Evolutionary conservation across 2,329 filamentous ascomycete species (phyloP).

Genomic region (Hypoxylon sp.): DNA sequence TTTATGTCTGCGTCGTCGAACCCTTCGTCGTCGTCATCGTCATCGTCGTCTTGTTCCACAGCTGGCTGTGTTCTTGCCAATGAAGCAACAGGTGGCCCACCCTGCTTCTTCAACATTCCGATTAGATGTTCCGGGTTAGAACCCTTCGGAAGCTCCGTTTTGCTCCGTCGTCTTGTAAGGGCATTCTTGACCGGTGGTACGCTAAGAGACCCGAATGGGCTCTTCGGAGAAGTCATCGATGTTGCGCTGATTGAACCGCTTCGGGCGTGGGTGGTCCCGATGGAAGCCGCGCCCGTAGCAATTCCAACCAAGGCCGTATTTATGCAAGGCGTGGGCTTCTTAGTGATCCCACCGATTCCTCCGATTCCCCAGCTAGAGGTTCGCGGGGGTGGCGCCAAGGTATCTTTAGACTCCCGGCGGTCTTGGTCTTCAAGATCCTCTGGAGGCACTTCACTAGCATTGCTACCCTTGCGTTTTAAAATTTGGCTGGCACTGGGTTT

Average conservation of each 20-base stretch:
- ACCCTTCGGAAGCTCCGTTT: conserved; percentile 65
- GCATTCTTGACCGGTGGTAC: conserved; percentile 60
- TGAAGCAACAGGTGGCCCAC: conserved; percentile 68
- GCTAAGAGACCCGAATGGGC: conserved; percentile 61
- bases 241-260: conserved; percentile 73
- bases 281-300: conserved; percentile 68
- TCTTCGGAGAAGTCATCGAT: conserved; percentile 68
- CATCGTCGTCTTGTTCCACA: conserved; percentile 68
- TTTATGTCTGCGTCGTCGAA: conserved; percentile 73
- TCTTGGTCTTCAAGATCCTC: conserved; percentile 49
- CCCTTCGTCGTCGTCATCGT: conserved; percentile 73
- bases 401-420: conserved; percentile 61
- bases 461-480: conserved; percentile 64
- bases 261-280: conserved; percentile 70
- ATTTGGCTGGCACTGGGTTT: conserved; percentile 63
- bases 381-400: conserved; percentile 66
- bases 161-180: conserved; percentile 70
- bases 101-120: conserved; percentile 66
- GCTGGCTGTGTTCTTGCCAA: conserved; percentile 60
- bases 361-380: conserved; percentile 65
- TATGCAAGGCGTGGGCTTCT: conserved; percentile 68
- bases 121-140: conserved; percentile 60
- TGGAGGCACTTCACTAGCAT: conserved; percentile 55
- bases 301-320: conserved; percentile 72
- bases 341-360: conserved; percentile 60